Base-by-base conservation (phyloP, 1,284 basidiomycete genomes). In the Coniferiporia weirii region DNA sequence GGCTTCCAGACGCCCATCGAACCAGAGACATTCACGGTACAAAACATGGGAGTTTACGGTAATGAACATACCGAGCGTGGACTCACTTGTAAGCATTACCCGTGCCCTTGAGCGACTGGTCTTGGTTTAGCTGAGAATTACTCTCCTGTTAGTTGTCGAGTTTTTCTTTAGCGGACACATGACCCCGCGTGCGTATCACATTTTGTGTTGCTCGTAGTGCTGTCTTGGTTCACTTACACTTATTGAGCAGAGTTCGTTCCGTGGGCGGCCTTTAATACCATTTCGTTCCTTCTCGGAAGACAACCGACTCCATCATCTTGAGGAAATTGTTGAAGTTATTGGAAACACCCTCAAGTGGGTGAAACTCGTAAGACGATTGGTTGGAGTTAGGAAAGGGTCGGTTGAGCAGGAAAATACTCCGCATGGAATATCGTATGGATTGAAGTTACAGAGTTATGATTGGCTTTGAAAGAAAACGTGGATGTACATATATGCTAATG, bases 111-210 rank as follows among this genome's bases (percentile, higher is more conserved):
- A 15, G 19, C 17, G 13, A 40, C 38, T 3, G 8, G 8, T 9
- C 15, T 40, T 10, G 35, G 27, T 38, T 12, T 10, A 5, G n/a
- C 8, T 56, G 8, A 54, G 19, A 34, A 47, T 27, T 22, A 27
- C 47, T 36, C 53, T 45, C 36, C 47, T 61, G 17, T 19, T 22
- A 81, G 80, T 77, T 62, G 76, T 82, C 52, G 80, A 82, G 64
- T 81, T 82, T 66, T 78, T 70, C 66, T 82, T 75, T 64, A 81
- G 79, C 59, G 79, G 81, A 52, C 81, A 82, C 69, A 82, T 82
- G 81, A 82, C 80, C 1, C 80, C 80, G 56, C 80, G 79, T 81
- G 69, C 66, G 77, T 67, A 13, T 27, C 36, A 13, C 7, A 44
- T 38, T 4, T 52, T 22, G 15, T 27, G 27, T 27, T 27, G 5